Percentiles rank a stretch among this genome's conserved stretches.
Evolutionary conservation across 768 basidiomycete species (phyloP).

Genomic region (Clavulina sp.): DNA sequence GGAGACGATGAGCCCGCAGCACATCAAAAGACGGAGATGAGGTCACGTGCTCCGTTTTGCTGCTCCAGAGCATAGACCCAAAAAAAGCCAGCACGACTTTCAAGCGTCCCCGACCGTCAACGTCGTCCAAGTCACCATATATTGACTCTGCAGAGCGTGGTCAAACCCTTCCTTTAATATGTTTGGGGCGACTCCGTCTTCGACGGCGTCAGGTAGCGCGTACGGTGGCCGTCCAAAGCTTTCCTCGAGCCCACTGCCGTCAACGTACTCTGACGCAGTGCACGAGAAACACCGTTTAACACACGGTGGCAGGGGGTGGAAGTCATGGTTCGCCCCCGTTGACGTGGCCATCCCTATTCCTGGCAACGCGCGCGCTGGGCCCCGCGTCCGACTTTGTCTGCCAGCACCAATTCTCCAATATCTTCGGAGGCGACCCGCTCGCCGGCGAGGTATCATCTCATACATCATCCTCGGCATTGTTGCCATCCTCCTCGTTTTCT

Average conservation of each 20-base stretch:
- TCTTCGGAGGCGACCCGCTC: constrained; percentile 33
- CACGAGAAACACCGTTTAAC: constrained; percentile 12
- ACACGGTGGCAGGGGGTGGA: background rate
- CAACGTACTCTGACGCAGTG: constrained; percentile 10
- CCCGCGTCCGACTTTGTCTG: constrained; percentile 37
- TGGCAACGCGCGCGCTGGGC: constrained; percentile 30
- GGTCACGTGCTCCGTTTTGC: no score
- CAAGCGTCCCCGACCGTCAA: no score
- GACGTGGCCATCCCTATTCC: constrained; percentile 41
- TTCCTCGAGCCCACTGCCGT: background rate
- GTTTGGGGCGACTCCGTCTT: no score
- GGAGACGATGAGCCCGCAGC: no score
- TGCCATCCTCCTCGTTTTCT: background rate
- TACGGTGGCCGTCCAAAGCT: no score
- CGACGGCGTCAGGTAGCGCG: no score
- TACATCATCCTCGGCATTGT: background rate
- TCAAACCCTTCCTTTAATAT: no score
- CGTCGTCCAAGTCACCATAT: no score
- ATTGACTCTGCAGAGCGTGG: no score
- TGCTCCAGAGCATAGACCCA: no score
- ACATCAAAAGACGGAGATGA: no score
- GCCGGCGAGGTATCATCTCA: constrained; percentile 12
- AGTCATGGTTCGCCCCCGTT: constrained; percentile 33
- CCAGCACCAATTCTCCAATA: constrained; percentile 44
- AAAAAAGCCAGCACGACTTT: no score